Evolutionary conservation across 2,329 filamentous ascomycete species (phyloP).

Genomic region (Emericellopsis atlantica): DNA sequence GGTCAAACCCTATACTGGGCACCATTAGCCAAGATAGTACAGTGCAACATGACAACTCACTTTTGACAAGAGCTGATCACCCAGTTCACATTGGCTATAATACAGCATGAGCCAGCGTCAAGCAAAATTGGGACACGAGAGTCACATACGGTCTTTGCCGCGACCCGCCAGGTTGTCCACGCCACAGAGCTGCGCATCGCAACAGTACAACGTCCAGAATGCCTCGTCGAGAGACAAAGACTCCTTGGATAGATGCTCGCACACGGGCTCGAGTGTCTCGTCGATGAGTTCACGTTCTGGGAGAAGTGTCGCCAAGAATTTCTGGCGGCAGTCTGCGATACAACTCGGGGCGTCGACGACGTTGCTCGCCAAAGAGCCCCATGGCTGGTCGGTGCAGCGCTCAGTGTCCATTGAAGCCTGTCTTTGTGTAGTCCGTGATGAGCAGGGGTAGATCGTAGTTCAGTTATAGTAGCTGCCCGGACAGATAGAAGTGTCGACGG

Average conservation of each 20-base stretch:
- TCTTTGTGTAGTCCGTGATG: not conserved
- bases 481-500: too few species aligned
- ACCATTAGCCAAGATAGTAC: not conserved
- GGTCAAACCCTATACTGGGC: constrained; percentile 11
- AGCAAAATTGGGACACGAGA: constrained; percentile 4
- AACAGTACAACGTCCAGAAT: constrained; percentile 38
- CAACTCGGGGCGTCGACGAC: constrained; percentile 19
- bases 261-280: constrained; percentile 17
- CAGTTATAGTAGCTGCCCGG: not conserved
- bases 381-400: constrained; percentile 10
- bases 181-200: constrained; percentile 36
- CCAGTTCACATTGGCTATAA: constrained; percentile 34
- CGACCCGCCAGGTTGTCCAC: constrained; percentile 20
- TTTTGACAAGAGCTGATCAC: constrained; percentile 37
- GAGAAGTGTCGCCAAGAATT: constrained; percentile 16
- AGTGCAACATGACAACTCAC: constrained; percentile 17
- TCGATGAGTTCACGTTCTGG: constrained; percentile 5
- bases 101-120: not conserved
- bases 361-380: constrained; percentile 15
- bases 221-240: constrained; percentile 7
- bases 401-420: not conserved
- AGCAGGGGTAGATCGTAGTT: not conserved
- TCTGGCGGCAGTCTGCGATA: constrained; percentile 17
- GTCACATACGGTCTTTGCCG: constrained; percentile 28
- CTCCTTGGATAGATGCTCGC: constrained; percentile 16